Base-by-base conservation (phyloP, 2,329 filamentous ascomycete species). In the Hymenotorrendiella dingleyae region DNA sequence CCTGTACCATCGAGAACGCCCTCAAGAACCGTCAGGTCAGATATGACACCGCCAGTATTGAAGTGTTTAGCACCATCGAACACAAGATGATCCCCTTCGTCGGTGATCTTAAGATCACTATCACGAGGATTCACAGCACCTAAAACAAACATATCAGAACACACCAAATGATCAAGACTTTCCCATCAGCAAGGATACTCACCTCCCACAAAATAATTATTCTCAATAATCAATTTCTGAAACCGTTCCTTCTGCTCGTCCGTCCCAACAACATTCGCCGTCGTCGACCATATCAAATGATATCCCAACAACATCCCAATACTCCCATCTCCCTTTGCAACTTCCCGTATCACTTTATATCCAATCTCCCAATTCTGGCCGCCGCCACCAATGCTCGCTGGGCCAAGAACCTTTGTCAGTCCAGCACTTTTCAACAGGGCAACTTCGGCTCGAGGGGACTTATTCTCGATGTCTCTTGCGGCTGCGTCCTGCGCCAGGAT, bases 301-400 rank as follows among this genome's bases (percentile, higher is more conserved):
- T 83, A 83, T 1, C 76, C 79, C 0, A 83, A 65, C 0, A 84
- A 67, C 78, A 82, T 81, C 1, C 79, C 80, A 23, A 84, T 65
- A 0, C 75, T 80, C 68, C 79, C 80, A 58, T 84, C 80, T 1
- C 68, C 73, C 53, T 79, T 79, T 1, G 80, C 76, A 5, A 84
- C 74, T 45, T 82, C 77, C 0, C 79, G 68, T 21, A 83, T 80
- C 0, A 64, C 66, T 53, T 74, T 73, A 52, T 79, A 82, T 0
- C 66, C 79, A 2, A 78, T 67, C 22, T 66, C 66, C 74, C 73
- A 77, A 2, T 61, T 57, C 53, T 78, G 67, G 6, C 64, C 73
- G 28, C 73, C 73, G 8, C 74, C 74, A 11, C 74, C 73, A 48
- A 71, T 73, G 43, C 67, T 64, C 50, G 62, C 64, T 0, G 68